Conservation (phyloP, 2,329 filamentous ascomycete genomes). For the Fusarium longipes region DNA sequence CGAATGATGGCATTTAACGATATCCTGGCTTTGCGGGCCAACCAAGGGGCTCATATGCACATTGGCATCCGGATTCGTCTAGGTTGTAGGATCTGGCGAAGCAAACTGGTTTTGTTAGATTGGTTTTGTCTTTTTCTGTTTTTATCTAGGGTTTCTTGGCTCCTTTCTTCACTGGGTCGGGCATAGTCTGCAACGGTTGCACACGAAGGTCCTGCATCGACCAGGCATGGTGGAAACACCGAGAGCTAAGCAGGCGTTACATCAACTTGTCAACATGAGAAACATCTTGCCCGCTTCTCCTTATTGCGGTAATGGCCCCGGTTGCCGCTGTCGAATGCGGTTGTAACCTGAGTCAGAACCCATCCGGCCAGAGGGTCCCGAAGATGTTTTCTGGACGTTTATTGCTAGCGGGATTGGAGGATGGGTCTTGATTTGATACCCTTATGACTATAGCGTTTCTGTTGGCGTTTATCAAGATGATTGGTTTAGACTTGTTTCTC, state of each 20-base stretch:
- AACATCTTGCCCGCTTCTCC: not conserved
- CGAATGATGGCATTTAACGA: conserved; percentile 33
- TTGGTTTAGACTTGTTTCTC: conserved; percentile 41
- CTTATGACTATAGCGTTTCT: conserved; percentile 32
- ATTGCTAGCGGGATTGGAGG: conserved; percentile 28
- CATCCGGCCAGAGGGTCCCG: conserved; percentile 16
- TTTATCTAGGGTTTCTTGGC: conserved; percentile 13
- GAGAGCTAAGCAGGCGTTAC: conserved; percentile 28
- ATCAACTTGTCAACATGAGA: not conserved
- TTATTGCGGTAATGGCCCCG: not conserved
- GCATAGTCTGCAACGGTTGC: conserved; percentile 14
- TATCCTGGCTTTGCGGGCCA: conserved; percentile 14
- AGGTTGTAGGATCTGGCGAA: conserved; percentile 2
- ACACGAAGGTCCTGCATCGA: conserved; percentile 36
- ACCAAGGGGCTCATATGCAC: conserved; percentile 10
- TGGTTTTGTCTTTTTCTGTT: conserved; percentile 18
- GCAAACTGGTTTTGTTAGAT: conserved; percentile 13
- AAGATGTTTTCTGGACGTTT: conserved; percentile 26
- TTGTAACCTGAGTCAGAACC: conserved; percentile 8
- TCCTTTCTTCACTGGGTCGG: conserved; percentile 7
- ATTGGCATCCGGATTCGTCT: conserved; percentile 12
- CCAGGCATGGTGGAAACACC: conserved; percentile 44
- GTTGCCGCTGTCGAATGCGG: conserved; percentile 3
- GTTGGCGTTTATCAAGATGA: conserved; percentile 31
- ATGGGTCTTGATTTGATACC: conserved; percentile 45